These are phyloP conservation scores for Plasmodium fragile DNA, from an alignment of 169 alveolate genomes.

Conservation along the genomic window DNA sequence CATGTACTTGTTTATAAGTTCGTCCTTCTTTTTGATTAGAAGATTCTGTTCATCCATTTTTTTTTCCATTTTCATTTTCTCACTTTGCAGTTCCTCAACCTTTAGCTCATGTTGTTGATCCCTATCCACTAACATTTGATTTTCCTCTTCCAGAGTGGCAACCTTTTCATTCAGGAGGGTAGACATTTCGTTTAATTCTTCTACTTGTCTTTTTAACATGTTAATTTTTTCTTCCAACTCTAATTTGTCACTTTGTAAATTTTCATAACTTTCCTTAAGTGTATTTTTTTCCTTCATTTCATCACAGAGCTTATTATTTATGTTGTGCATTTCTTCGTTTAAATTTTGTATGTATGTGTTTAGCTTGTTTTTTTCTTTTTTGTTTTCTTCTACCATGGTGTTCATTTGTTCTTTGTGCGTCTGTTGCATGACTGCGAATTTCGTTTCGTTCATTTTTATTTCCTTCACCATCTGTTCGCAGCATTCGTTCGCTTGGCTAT, in stretches of 20 bases:
- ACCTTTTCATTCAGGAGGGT: constrained; percentile 24
- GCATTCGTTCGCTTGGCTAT: background rate
- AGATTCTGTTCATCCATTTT: constrained; percentile 33
- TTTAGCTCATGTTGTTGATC: constrained; percentile 11
- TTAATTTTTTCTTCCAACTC: constrained; percentile 25
- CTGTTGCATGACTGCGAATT: background rate
- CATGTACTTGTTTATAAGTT: constrained; percentile 23
- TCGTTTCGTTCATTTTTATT: background rate
- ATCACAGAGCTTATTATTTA: background rate
- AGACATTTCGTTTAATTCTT: constrained; percentile 28
- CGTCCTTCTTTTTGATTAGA: constrained; percentile 46
- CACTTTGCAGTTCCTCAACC: constrained; percentile 7
- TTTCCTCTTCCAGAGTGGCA: constrained; percentile 45
- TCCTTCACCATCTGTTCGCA: constrained; percentile 12
- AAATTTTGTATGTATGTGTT: constrained; percentile 12
- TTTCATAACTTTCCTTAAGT: constrained; percentile 2
- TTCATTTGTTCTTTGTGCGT: background rate
- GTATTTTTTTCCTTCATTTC: constrained; percentile 26
- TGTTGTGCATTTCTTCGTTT: constrained; percentile 29
- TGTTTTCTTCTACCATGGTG: background rate
- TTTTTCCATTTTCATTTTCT: constrained; percentile 44
- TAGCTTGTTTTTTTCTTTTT: background rate
- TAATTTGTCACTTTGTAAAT: constrained; percentile 6
- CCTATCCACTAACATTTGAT: constrained; percentile 22
- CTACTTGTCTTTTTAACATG: constrained; percentile 4